Percentiles rank a stretch among this genome's conserved stretches.
These are phyloP conservation scores for Clarireedia monteithiana DNA, from an alignment of 2,329 filamentous ascomycete species.

Conservation along the genomic window DNA sequence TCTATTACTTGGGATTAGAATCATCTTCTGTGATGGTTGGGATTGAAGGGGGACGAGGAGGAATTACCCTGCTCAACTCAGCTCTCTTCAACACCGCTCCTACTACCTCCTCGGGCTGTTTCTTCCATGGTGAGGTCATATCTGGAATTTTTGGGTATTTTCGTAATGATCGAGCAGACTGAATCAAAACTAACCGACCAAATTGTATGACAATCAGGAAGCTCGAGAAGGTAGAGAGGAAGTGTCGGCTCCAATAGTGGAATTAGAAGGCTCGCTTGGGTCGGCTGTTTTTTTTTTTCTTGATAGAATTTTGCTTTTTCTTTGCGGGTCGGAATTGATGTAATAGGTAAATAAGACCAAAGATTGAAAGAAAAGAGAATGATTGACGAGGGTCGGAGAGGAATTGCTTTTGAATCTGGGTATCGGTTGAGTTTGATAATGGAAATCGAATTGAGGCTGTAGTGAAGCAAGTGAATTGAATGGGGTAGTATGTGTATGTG, in stretches of 20 bases:
- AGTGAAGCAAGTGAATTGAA: background rate
- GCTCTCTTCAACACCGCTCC: conserved; percentile 65
- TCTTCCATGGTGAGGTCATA: conserved; percentile 56
- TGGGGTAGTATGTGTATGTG: no score
- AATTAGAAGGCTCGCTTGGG: conserved; percentile 4
- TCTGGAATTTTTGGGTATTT: background rate
- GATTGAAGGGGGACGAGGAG: conserved; percentile 6
- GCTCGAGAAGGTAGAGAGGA: conserved; percentile 2
- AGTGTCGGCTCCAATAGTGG: conserved; percentile 15
- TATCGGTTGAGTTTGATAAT: background rate
- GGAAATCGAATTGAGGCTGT: background rate
- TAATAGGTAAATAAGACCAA: background rate
- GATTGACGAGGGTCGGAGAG: background rate
- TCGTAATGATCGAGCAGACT: background rate
- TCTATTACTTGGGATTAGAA: conserved; percentile 47
- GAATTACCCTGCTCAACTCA: conserved; percentile 65
- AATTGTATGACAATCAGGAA: background rate
- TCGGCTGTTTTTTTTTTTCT: conserved; percentile 5
- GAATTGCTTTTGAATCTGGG: background rate
- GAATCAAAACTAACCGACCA: background rate
- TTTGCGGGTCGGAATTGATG: conserved; percentile 2
- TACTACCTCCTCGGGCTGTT: conserved; percentile 55
- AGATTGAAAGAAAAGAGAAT: background rate
- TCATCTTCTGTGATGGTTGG: background rate
- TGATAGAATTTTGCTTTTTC: conserved; percentile 4